Conservation (phyloP, 495 filamentous ascomycete genomes). For the Patellaria atrata region DNA sequence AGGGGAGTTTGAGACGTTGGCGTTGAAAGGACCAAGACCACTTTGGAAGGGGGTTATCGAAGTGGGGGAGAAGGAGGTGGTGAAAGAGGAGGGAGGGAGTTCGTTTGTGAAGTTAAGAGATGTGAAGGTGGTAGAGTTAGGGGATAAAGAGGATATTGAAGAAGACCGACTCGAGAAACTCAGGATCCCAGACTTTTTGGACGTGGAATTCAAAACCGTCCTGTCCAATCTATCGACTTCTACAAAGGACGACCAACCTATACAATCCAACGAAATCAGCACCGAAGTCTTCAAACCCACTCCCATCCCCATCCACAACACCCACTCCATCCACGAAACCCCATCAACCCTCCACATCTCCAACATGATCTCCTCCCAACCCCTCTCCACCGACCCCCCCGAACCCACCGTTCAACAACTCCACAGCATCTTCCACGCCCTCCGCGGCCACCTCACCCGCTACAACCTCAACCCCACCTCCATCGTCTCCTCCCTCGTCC, state of each 20-base stretch:
- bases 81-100: slow-evolving; percentile 55
- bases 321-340: slow-evolving; percentile 6
- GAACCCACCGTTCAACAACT: slow-evolving; percentile 22
- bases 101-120: slow-evolving; percentile 44
- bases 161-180: slow-evolving; percentile 17
- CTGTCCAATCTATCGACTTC: too few species aligned
- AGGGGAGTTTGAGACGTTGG: slow-evolving; percentile 91
- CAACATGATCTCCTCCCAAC: slow-evolving; percentile 3
- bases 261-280: too few species aligned
- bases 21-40: slow-evolving; percentile 57
- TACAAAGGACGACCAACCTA: too few species aligned
- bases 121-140: slow-evolving; percentile 43
- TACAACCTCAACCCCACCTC: slow-evolving; percentile 31
- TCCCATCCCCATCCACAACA: not conserved
- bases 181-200: slow-evolving; percentile 34
- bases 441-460: slow-evolving; percentile 5
- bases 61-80: slow-evolving; percentile 39
- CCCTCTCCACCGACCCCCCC: slow-evolving; percentile 19
- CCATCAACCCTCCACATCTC: slow-evolving; percentile 1
- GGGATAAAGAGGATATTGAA: slow-evolving; percentile 12
- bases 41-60: slow-evolving; percentile 61
- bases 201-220: slow-evolving; percentile 30
- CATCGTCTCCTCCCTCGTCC: slow-evolving; percentile 59
- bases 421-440: slow-evolving; percentile 20
- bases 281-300: slow-evolving; percentile 6